Conservation (phyloP, 177 flowering plant species). For the Telopea speciosissima region DNA sequence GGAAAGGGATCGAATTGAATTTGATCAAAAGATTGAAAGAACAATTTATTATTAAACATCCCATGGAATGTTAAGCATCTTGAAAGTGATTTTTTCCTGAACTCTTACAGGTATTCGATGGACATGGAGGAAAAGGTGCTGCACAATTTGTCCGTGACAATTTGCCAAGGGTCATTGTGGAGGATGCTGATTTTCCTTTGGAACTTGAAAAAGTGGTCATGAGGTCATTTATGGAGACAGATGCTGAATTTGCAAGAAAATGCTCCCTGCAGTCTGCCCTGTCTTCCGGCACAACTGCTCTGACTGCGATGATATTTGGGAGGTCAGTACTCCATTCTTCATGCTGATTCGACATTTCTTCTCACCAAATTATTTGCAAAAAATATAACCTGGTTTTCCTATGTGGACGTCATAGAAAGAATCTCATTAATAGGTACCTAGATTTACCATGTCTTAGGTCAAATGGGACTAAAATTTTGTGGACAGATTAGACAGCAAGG, state of each 20-base stretch:
- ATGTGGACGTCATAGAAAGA: no score
- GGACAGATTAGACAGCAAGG: no score
- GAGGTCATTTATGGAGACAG: constrained; percentile 71
- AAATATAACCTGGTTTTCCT: no score
- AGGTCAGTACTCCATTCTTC: constrained; percentile 35
- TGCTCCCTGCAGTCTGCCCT: constrained; percentile 56
- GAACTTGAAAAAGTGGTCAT: constrained; percentile 81
- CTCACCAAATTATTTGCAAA: not conserved
- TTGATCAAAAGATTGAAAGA: not conserved
- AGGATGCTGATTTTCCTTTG: constrained; percentile 84
- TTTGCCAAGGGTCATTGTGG: constrained; percentile 80
- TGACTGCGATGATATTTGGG: constrained; percentile 90
- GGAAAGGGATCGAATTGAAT: not conserved
- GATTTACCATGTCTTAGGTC: no score
- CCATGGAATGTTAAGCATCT: not conserved
- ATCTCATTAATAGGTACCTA: no score
- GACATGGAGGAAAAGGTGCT: constrained; percentile 92
- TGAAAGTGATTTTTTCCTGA: constrained; percentile 4
- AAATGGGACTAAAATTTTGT: no score
- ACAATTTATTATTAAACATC: not conserved
- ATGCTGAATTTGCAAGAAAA: constrained; percentile 59
- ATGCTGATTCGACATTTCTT: not conserved
- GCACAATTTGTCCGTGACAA: constrained; percentile 91
- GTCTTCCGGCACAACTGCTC: constrained; percentile 90
- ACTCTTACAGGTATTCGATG: constrained; percentile 78